Base-by-base conservation (phyloP, 345 rosid species). In the Brassica incana region DNA sequence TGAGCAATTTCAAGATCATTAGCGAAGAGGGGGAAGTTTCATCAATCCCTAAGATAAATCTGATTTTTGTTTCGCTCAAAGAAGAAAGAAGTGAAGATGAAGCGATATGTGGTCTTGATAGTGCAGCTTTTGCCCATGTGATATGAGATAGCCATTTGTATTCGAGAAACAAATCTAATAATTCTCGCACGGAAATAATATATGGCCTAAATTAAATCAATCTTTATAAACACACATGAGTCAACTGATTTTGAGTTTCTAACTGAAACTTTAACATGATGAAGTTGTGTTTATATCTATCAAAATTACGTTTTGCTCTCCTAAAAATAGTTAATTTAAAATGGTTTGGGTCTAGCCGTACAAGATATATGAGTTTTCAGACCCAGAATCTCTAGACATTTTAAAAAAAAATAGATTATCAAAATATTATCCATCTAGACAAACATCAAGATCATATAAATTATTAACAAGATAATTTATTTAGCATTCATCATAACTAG, bases 61-160 rank as follows among this genome's bases (percentile, higher is more conserved):
- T 76, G 59, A 76, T 65, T 80, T 43, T 80, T 71, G 80, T 81
- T 76, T 81, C 73, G 77, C 77, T 69, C 83, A 71, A 71, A 81
- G 80, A 76, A 81, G 83, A 74, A 80, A 74, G 83, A 80, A 80
- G 75, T 79, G 75, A 40, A 61, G 1, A 50, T 52, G 60, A 80
- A 74, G 83, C 78, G 54, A 80, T 74, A 62, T 9, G 38, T 52
- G 58, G 20, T 80, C 72, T 75, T 69, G 79, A 74, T 62, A 68
- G 36, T 68, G 83, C 35, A 36, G 66, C 69, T 16, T 69, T 30
- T 15, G 1, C 25, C 79, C 83, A 74, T 74, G 83, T 74, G 82
- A 32, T 73, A 67, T 72, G 77, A 65, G 68, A 71, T 29, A 36
- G 33, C 71, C 77, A 27, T n/a, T 52, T 52, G 6, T 52, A 71